These are phyloP conservation scores for Aspergillus pseudonomiae DNA, from an alignment of 2,329 filamentous ascomycete genomes.

Conservation along the genomic window DNA sequence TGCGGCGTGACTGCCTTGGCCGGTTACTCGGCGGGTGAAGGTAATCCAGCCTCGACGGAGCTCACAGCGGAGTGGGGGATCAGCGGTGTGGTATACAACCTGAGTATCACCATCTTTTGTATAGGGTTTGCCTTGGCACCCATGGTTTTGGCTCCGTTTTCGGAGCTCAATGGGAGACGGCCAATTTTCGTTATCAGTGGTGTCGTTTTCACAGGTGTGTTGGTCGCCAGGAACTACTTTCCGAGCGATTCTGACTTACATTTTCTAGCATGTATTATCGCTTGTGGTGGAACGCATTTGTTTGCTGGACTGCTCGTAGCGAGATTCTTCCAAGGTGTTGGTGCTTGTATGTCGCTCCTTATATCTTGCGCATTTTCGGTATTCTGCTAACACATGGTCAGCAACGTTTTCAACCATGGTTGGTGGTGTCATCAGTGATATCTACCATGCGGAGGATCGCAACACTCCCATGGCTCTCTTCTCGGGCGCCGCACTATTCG, in stretches of 20 bases:
- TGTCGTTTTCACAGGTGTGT: constrained; percentile 63
- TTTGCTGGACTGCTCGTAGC: constrained; percentile 74
- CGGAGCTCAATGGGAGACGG: constrained; percentile 83
- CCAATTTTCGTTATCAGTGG: constrained; percentile 80
- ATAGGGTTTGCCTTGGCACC: constrained; percentile 78
- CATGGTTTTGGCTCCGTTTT: constrained; percentile 86
- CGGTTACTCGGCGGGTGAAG: constrained; percentile 79
- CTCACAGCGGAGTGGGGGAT: constrained; percentile 69
- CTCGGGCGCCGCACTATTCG: constrained; percentile 74
- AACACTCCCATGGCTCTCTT: constrained; percentile 92
- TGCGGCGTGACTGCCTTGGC: constrained; percentile 76
- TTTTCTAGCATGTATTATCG: constrained; percentile 62
- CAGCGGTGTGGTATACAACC: constrained; percentile 66
- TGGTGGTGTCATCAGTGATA: constrained; percentile 86
- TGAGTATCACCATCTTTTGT: constrained; percentile 82
- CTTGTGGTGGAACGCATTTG: constrained; percentile 70
- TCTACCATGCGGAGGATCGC: constrained; percentile 75
- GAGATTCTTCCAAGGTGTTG: constrained; percentile 76
- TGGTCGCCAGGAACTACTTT: too few species aligned
- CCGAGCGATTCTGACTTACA: constrained; percentile 8
- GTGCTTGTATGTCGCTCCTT: constrained; percentile 60
- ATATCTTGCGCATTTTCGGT: not conserved
- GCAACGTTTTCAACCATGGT: constrained; percentile 81
- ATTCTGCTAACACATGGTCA: constrained; percentile 15
- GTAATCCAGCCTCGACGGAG: constrained; percentile 68